Conservation (phyloP, 164 flowering plant species). For the Vitis labrusca region DNA sequence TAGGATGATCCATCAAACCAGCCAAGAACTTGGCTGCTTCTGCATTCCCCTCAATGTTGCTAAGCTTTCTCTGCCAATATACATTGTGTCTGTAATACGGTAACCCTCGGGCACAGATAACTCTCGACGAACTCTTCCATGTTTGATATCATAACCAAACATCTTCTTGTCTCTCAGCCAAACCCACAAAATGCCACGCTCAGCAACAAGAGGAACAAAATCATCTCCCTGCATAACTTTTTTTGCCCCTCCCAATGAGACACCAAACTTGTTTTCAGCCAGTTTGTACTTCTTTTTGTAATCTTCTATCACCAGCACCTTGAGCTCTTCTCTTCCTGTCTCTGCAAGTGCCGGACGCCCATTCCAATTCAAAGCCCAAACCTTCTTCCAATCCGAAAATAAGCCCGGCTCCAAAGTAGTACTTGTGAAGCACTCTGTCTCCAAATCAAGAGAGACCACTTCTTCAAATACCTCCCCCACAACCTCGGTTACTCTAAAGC, state of each 20-base stretch:
- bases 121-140: no score
- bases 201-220: not conserved
- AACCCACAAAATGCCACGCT: not conserved
- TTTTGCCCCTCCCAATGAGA: not conserved
- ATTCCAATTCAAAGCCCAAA: constrained; percentile 1
- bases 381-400: not conserved
- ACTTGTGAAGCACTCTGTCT: not conserved
- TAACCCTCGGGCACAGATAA: no score
- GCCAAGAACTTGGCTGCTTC: no score
- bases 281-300: constrained; percentile 9
- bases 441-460: constrained; percentile 2
- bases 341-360: not conserved
- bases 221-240: not conserved
- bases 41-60: no score
- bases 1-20: no score
- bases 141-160: not conserved
- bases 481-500: not conserved
- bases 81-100: no score
- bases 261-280: constrained; percentile 2
- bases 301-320: constrained; percentile 11
- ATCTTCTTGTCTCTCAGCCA: not conserved
- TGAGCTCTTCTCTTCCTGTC: not conserved
- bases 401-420: not conserved
- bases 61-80: no score
- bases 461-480: not conserved